phyloP scores from a whole-genome alignment of 2,329 filamentous ascomycete genomes.

The Cladophialophora chaetospira region DNA sequence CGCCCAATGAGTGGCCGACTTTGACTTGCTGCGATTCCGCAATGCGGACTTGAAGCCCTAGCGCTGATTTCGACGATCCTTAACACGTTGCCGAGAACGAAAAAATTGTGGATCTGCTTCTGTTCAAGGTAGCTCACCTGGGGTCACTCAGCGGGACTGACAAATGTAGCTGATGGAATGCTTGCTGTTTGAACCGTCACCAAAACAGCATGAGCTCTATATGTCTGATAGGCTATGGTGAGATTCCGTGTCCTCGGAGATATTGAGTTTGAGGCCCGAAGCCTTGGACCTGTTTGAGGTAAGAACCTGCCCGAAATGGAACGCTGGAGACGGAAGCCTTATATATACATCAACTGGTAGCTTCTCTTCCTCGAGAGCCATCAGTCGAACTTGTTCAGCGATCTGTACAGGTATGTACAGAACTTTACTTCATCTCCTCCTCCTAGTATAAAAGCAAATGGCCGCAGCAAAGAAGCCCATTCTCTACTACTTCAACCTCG shows the following conservation, averaged over 20 bases:
- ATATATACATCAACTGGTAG: not conserved
- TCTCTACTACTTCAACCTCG: constrained; percentile 36
- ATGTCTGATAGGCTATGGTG: not conserved
- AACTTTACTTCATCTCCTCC: not conserved
- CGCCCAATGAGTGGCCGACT: not conserved
- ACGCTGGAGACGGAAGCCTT: not conserved
- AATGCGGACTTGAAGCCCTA: not conserved
- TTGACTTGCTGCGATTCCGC: not conserved
- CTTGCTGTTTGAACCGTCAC: not conserved
- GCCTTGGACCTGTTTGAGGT: not conserved
- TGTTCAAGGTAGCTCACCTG: not conserved
- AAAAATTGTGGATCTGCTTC: not conserved
- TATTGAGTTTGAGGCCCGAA: not conserved
- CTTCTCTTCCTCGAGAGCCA: not conserved
- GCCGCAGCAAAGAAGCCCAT: constrained; percentile 6
- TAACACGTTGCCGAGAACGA: not conserved
- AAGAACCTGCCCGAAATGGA: not conserved
- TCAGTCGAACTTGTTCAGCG: too few relatives aligned
- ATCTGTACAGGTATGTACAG: too few relatives aligned
- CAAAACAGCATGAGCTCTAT: not conserved
- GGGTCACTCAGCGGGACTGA: not conserved
- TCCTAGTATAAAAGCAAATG: not conserved
- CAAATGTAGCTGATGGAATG: not conserved
- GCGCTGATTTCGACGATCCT: not conserved
- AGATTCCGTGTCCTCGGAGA: not conserved